Evolutionary conservation across 441 rosid species (phyloP).

Genomic region (Eruca vesicaria): DNA sequence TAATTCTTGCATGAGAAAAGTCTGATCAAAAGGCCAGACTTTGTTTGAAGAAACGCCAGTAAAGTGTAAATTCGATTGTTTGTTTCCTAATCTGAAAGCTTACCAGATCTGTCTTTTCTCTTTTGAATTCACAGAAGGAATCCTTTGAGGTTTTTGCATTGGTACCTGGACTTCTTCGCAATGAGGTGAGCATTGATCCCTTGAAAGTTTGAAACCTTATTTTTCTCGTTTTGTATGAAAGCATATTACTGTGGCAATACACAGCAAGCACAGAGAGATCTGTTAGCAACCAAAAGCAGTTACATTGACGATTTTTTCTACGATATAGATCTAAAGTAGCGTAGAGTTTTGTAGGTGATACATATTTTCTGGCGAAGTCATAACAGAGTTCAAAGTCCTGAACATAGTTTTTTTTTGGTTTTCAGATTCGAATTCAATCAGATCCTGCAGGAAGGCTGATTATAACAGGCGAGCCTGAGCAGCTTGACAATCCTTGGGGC

Average conservation of each 20-base stretch:
- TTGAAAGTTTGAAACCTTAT: constrained; percentile 12
- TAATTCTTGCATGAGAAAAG: not conserved
- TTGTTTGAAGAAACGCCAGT: not conserved
- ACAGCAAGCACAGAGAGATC: not conserved
- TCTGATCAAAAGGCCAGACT: not conserved
- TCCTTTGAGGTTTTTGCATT: constrained; percentile 83
- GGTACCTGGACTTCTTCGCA: constrained; percentile 87
- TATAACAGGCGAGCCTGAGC: constrained; percentile 85
- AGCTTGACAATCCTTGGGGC: constrained; percentile 91
- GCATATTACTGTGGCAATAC: not conserved
- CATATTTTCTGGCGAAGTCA: not conserved
- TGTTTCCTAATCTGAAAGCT: constrained; percentile 3
- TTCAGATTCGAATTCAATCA: constrained; percentile 81
- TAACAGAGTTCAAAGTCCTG: not conserved
- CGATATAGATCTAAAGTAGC: not conserved
- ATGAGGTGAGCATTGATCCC: constrained; percentile 56
- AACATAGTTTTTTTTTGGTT: constrained; percentile 7
- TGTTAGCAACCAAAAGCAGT: not conserved
- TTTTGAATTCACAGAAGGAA: constrained; percentile 53
- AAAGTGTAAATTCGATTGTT: constrained; percentile 3
- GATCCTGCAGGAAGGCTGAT: constrained; percentile 85
- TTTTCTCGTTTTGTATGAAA: not conserved
- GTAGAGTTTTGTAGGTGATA: not conserved
- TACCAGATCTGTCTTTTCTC: constrained; percentile 20
- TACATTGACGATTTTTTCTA: not conserved